Evolutionary conservation across 768 basidiomycete species (phyloP), one percentile per base, ranked within the genome.

Genomic region (Tylopilus plumbeoviolaceoides): DNA sequence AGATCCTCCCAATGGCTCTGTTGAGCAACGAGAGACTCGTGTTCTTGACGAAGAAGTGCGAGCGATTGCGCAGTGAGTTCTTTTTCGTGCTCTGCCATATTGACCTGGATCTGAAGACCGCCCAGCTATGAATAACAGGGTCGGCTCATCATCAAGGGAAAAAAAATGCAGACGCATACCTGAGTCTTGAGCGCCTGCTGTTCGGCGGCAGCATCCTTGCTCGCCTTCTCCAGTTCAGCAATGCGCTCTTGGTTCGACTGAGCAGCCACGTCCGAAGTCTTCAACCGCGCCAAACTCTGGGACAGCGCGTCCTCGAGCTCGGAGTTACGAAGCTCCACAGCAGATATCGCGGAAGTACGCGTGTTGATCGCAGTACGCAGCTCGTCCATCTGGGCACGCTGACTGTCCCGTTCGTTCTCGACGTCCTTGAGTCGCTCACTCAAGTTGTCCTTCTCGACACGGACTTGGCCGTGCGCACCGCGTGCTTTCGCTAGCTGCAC

Each of bases 1-100:
- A 91, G 75, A 41, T 84, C 81, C n/a, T 89, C 86, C 89, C 87
- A 91, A 49, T 87, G 82, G n/a, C 67, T 74, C 61, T 87, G 84
- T 58, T 91, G 86, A 23, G 78, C 71, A 1, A 74, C 44, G 17
- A 88, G 71, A 23, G 76, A 72, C 40, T 88, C 82, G 51, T 83
- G 75, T 50, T 87, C 83, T 62, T 74, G 77, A 62, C 80, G 83
- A 33, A 90, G 75, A 17, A 69, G 58, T 38, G 70, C 67, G 17
- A 86, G 70, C 21, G 79, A 74, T 47, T 82, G 78, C 5, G 72
- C 59, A 0, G 80, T 72, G 14, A 77, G 66, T 9, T 88, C 85
- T 63, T 81, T 84, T 60, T 91, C 90, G 21, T 79, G 80, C n/a
- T 68, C 69, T 6, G 76, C 72, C 65, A 83, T 78, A 17, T 73